Percentiles rank a stretch among this genome's conserved stretches.
Conservation (phyloP, 805 yeast species). For the Zygosaccharomyces bailii region DNA sequence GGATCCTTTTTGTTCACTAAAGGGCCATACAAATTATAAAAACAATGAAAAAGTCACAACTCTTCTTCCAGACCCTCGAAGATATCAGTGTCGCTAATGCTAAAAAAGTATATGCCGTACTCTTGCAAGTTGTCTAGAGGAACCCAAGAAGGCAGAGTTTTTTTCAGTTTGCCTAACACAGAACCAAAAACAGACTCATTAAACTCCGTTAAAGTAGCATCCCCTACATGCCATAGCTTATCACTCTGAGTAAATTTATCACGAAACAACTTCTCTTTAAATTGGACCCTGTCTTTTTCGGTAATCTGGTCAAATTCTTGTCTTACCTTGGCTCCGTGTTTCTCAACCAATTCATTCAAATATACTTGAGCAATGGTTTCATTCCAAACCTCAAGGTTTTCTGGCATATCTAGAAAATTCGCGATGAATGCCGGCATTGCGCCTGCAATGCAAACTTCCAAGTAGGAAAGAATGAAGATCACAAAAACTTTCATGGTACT, state of each 20-base stretch:
- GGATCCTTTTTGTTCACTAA: no score
- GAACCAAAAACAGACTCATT: conserved; percentile 9
- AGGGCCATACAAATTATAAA: no score
- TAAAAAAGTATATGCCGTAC: conserved; percentile 11
- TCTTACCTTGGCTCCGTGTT: conserved; percentile 11
- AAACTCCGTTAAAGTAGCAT: conserved; percentile 8
- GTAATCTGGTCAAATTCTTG: conserved; percentile 1
- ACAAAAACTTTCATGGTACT: neutral
- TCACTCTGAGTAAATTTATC: neutral
- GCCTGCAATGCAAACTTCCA: neutral
- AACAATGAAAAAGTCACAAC: neutral
- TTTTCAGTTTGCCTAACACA: conserved; percentile 5
- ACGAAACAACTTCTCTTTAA: neutral
- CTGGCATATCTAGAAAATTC: neutral
- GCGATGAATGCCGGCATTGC: neutral
- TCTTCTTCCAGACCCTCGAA: conserved; percentile 9
- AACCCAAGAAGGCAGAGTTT: conserved; percentile 7
- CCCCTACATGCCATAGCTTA: conserved; percentile 14
- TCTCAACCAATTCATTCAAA: conserved; percentile 8
- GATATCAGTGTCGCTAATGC: conserved; percentile 12
- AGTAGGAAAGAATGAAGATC: neutral
- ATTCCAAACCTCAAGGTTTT: conserved; percentile 1
- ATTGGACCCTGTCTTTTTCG: conserved; percentile 1
- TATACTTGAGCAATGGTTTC: conserved; percentile 7
- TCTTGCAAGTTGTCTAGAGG: conserved; percentile 8